Conservation (phyloP, 2,329 filamentous ascomycete genomes). For the Tolypocladium inflatum region DNA sequence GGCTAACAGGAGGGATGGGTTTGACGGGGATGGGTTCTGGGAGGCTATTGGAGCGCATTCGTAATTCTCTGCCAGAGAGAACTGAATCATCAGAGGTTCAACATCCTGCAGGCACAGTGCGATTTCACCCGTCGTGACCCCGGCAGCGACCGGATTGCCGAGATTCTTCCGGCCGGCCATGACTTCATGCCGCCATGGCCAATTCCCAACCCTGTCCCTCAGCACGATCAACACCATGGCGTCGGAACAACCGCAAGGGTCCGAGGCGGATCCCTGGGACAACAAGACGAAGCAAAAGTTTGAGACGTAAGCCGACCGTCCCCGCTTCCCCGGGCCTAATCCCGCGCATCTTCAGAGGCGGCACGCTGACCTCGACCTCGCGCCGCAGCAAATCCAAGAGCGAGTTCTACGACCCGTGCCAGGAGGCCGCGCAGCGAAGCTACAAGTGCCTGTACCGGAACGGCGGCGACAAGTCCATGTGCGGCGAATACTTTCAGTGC, state of each 20-base stretch:
- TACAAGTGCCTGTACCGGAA: constrained; percentile 86
- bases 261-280: constrained; percentile 38
- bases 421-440: constrained; percentile 79
- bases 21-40: constrained; percentile 19
- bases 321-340: not conserved
- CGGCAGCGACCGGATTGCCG: constrained; percentile 3
- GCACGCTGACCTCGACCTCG: not conserved
- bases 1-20: not conserved
- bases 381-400: constrained; percentile 72
- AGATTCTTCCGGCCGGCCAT: constrained; percentile 8
- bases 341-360: not conserved
- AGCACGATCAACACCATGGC: not conserved
- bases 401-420: constrained; percentile 91
- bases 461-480: constrained; percentile 79
- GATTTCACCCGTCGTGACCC: not conserved
- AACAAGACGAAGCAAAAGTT: constrained; percentile 55
- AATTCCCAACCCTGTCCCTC: not conserved
- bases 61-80: not conserved
- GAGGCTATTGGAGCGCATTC: not conserved
- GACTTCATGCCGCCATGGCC: constrained; percentile 2
- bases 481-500: constrained; percentile 90
- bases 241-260: constrained; percentile 6
- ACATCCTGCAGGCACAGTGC: not conserved
- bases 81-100: not conserved
- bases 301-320: constrained; percentile 40